These are phyloP conservation scores for Ormosia semicastrata DNA, from an alignment of 306 rosid genomes.

Conservation along the genomic window DNA sequence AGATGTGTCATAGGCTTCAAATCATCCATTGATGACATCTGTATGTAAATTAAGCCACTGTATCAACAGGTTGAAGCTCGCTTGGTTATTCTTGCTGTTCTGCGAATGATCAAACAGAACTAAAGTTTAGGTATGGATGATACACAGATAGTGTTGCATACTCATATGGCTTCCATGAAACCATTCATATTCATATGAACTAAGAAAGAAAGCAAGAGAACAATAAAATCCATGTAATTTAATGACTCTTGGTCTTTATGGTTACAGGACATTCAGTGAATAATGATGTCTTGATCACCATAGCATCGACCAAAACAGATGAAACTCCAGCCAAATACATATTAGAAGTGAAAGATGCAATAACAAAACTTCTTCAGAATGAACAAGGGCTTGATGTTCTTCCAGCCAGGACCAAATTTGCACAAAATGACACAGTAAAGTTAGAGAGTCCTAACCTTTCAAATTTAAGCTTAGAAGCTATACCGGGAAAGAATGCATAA, in stretches of 20 bases:
- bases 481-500: conserved; percentile 26
- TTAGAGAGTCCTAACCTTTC: conserved; percentile 22
- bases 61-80: conserved; percentile 86
- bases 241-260: conserved; percentile 31
- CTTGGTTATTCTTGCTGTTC: conserved; percentile 80
- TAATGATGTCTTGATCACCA: conserved; percentile 73
- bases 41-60: too few relatives aligned
- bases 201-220: background rate
- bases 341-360: conserved; percentile 60
- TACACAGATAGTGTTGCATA: background rate
- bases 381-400: conserved; percentile 75
- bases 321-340: conserved; percentile 37
- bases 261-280: conserved; percentile 63
- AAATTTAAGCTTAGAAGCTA: conserved; percentile 35
- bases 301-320: conserved; percentile 55
- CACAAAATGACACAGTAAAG: conserved; percentile 32
- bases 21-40: conserved; percentile 77
- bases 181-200: background rate
- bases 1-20: conserved; percentile 94
- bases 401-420: conserved; percentile 44
- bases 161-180: background rate
- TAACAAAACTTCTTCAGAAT: conserved; percentile 61
- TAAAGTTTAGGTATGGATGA: conserved; percentile 56
- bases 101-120: conserved; percentile 89
- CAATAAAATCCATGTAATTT: background rate